Evolutionary conservation across 2,329 filamentous ascomycete genomes (phyloP), one percentile per base, ranked within the genome.

Genomic region (Huntiella abstrusa): DNA sequence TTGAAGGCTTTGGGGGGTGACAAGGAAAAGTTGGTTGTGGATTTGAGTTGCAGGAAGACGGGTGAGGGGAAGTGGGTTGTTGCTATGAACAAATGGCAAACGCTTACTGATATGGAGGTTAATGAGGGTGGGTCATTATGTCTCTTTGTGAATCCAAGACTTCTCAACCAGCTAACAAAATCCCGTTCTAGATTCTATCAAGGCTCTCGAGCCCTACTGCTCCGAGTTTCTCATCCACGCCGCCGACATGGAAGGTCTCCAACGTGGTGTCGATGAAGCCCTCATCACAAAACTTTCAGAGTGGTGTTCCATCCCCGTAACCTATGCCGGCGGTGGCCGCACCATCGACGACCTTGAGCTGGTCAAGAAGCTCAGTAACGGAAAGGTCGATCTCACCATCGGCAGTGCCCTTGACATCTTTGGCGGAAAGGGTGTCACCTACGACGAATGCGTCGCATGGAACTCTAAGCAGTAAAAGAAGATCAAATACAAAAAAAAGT

Each of bases 71-170:
- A 67, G 35, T 98, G 91, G 91, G 86, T 83, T 56, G 91, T 98
- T n/a, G 88, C 91, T 47, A 98, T 93, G 80, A 84, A 98, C 62
- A 93, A 93, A 61, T 98, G 91, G 91, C 91, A 96, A 68, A 94
- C 85, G 1, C 80, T 96, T 47, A 96, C 91, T 1, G 84, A 95
- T 56, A 93, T 94, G 77, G 85, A 95, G 59, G 77, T 98, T 53
- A 88, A 80, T 52, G 69, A 83, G 69, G 83, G 88, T 87, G 64
- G 51, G 61, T 54, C 15, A 36, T 32, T 44, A 11, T n/a, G 17
- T 35, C 49, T 34, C 7, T 7, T 19, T 13, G 33, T 40, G 17
- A 17, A 6, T 17, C 15, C 16, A 28, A 3, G 33, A 43, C 7
- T 17, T 11, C 7, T 11, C 12, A n/a, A 19, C 3, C 33, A 5